phyloP scores from a whole-genome alignment of 2,329 filamentous ascomycete genomes.

The Macrophomina tecta region DNA sequence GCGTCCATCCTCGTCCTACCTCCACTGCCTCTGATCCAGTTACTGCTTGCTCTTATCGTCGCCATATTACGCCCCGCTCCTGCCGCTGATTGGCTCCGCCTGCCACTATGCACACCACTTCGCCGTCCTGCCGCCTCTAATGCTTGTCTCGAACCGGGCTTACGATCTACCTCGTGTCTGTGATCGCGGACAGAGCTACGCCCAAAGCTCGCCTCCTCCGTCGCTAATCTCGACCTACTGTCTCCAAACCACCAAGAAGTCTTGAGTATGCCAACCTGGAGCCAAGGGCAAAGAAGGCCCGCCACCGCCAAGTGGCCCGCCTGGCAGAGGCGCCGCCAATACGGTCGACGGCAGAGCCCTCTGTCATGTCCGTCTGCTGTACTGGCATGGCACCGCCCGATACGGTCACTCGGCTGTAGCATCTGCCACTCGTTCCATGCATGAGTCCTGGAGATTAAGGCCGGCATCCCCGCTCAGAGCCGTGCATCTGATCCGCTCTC shows the following conservation, averaged over 20 bases:
- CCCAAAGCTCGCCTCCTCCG: neutral
- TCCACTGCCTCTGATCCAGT: neutral
- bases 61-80: neutral
- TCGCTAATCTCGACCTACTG: neutral
- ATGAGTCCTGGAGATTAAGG: constrained; percentile 20
- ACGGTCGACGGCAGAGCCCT: neutral
- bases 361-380: neutral
- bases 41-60: constrained; percentile 11
- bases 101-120: neutral
- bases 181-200: neutral
- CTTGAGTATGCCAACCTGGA: constrained; percentile 1
- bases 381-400: neutral
- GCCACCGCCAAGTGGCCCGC: neutral
- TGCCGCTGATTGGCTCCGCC: neutral
- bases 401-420: neutral
- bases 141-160: neutral
- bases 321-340: neutral
- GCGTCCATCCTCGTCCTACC: constrained; percentile 1
- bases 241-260: neutral
- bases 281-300: constrained; percentile 10
- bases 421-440: constrained; percentile 7
- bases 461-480: neutral
- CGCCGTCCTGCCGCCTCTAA: neutral
- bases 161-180: neutral
- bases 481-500: constrained; percentile 8